Evolutionary conservation across 768 basidiomycete genomes (phyloP).

Genomic region (Dacryopinax primogenitus): DNA sequence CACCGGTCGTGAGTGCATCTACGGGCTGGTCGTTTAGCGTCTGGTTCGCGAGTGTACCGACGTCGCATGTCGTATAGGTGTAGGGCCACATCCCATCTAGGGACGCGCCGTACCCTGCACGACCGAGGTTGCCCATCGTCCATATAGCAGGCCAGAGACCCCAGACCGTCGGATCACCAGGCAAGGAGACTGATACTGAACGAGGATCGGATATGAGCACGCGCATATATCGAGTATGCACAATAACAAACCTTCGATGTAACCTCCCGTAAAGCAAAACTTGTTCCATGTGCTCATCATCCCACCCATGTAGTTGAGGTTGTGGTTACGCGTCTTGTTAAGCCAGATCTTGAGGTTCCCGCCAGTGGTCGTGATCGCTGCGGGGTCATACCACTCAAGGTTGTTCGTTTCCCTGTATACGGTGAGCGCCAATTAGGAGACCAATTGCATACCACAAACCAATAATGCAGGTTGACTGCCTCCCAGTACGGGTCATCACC

Average conservation of each 20-base stretch:
- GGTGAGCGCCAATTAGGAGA: not conserved
- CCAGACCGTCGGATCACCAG: slow-evolving; percentile 15
- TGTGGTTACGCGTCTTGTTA: slow-evolving; percentile 50
- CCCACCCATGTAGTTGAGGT: slow-evolving; percentile 44
- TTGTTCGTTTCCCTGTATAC: slow-evolving; percentile 37
- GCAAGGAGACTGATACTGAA: slow-evolving; percentile 14
- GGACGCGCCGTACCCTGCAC: slow-evolving; percentile 78
- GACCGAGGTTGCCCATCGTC: slow-evolving; percentile 67
- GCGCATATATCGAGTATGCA: not conserved
- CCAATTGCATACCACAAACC: slow-evolving; percentile 22
- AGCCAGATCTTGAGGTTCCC: slow-evolving; percentile 70
- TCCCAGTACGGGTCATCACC: slow-evolving; percentile 90
- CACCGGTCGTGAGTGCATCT: slow-evolving; percentile 50
- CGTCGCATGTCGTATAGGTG: slow-evolving; percentile 72
- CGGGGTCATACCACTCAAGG: slow-evolving; percentile 83
- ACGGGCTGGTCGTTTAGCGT: slow-evolving; percentile 48
- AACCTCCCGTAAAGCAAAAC: slow-evolving; percentile 86
- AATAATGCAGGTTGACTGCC: slow-evolving; percentile 68
- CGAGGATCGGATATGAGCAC: not conserved
- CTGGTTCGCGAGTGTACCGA: slow-evolving; percentile 86
- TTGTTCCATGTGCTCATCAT: slow-evolving; percentile 71
- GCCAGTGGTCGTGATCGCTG: slow-evolving; percentile 53
- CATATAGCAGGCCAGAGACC: slow-evolving; percentile 64
- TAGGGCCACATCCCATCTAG: slow-evolving; percentile 64
- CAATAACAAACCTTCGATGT: slow-evolving; percentile 38